Conservation (phyloP, 129 eudicot species). For the Helichrysum umbraculigerum region DNA sequence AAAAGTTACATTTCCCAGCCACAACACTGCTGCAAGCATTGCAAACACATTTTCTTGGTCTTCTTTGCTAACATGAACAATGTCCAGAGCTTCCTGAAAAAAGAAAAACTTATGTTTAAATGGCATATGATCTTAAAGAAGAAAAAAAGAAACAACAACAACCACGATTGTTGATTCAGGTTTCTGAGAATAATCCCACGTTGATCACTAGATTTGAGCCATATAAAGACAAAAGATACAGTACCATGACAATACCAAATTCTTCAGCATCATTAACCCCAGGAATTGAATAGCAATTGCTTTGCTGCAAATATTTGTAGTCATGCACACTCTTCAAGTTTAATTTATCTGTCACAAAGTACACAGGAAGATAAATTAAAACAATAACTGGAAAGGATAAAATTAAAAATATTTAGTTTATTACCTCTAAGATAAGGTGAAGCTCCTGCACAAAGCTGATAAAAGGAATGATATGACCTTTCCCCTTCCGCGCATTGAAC, state of each 20-base stretch:
- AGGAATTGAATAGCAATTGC: conserved; percentile 68
- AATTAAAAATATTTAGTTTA: neutral
- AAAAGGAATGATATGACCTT: conserved; percentile 91
- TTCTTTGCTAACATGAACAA: conserved; percentile 82
- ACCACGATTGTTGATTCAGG: conserved; percentile 1
- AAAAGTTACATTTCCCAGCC: conserved; percentile 86
- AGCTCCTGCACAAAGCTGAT: conserved; percentile 97
- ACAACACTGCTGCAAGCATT: conserved; percentile 81
- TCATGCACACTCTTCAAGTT: conserved; percentile 61
- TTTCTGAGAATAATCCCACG: conserved; percentile 3
- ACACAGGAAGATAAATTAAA: conserved; percentile 4
- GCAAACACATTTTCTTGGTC: conserved; percentile 80
- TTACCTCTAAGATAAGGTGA: conserved; percentile 76
- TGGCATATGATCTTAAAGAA: neutral
- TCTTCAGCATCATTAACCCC: conserved; percentile 89
- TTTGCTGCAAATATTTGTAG: conserved; percentile 74
- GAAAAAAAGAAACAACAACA: neutral
- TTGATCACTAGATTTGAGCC: neutral
- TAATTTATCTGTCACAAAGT: conserved; percentile 58
- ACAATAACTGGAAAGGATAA: neutral
- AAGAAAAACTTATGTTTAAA: conserved; percentile 6
- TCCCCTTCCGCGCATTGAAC: conserved; percentile 88
- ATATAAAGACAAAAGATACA: conserved; percentile 15
- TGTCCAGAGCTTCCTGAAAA: conserved; percentile 79
- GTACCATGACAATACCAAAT: conserved; percentile 68